Conservation (phyloP, 345 rosid genomes). For the Populus davidiana region DNA sequence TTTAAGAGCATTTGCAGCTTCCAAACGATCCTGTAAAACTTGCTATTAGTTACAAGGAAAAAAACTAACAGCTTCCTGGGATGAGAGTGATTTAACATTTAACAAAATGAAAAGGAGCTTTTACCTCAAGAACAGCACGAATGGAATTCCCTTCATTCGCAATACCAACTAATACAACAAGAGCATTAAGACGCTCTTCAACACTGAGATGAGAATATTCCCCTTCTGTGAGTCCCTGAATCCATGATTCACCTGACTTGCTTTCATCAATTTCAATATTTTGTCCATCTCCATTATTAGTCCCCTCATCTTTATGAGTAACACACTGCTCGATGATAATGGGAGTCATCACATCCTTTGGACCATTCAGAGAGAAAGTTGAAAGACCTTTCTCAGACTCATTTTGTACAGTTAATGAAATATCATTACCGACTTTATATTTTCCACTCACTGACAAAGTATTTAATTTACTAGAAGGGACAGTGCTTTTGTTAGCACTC, state of each 20-base stretch:
- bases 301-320: constrained; percentile 32
- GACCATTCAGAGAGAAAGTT: constrained; percentile 39
- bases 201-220: constrained; percentile 93
- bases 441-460: constrained; percentile 45
- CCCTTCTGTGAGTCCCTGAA: constrained; percentile 91
- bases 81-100: constrained; percentile 9
- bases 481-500: constrained; percentile 42
- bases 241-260: constrained; percentile 79
- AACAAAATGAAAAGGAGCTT: constrained; percentile 7
- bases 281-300: constrained; percentile 40
- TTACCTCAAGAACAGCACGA: constrained; percentile 91
- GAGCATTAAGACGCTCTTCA: constrained; percentile 90
- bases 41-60: constrained; percentile 13
- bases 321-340: constrained; percentile 34
- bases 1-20: constrained; percentile 94
- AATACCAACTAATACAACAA: constrained; percentile 73
- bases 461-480: constrained; percentile 37
- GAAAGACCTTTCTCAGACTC: constrained; percentile 42
- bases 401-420: constrained; percentile 31
- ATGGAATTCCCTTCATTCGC: constrained; percentile 94
- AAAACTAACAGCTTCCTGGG: not conserved
- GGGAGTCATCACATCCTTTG: constrained; percentile 35
- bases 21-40: constrained; percentile 81
- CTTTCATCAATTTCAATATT: constrained; percentile 72
- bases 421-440: constrained; percentile 33